These are phyloP conservation scores for Holtermannia corniformis DNA, from an alignment of 768 basidiomycete genomes.

Conservation along the genomic window DNA sequence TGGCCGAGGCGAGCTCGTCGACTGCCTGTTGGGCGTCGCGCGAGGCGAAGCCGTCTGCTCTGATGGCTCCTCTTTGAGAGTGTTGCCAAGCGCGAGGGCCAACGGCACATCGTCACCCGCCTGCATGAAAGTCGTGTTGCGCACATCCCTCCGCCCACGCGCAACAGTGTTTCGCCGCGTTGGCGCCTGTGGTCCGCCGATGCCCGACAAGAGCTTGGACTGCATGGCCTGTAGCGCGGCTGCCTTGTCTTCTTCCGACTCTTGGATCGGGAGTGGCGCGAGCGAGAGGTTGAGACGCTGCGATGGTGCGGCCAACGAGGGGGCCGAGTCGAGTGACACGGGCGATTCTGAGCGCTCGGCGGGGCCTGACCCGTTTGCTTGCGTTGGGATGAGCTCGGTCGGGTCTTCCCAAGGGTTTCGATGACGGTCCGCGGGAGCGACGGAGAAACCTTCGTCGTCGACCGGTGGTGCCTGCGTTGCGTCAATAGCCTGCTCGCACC, in stretches of 20 bases:
- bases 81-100: slow-evolving; percentile 17
- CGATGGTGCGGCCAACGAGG: slow-evolving; percentile 12
- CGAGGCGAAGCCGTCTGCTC: slow-evolving; percentile 2
- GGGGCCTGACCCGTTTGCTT: slow-evolving; percentile 1
- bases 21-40: slow-evolving; percentile 8
- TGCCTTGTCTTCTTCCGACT: slow-evolving; percentile 40
- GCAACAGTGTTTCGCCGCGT: slow-evolving; percentile 30
- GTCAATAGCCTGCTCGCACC: neutral
- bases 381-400: slow-evolving; percentile 16
- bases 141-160: slow-evolving; percentile 42
- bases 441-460: slow-evolving; percentile 44
- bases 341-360: slow-evolving; percentile 12
- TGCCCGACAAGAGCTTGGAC: slow-evolving; percentile 37
- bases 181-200: slow-evolving; percentile 23
- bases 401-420: slow-evolving; percentile 40
- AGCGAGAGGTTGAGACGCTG: slow-evolving; percentile 34
- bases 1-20: slow-evolving; percentile 18
- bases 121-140: slow-evolving; percentile 40
- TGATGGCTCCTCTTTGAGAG: slow-evolving; percentile 7
- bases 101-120: slow-evolving; percentile 30
- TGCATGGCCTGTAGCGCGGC: slow-evolving; percentile 40
- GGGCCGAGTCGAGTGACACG: slow-evolving; percentile 14
- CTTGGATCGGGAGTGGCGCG: slow-evolving; percentile 36
- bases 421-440: slow-evolving; percentile 43
- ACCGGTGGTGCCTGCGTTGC: slow-evolving; percentile 18